A percentile compares a stretch with the other conserved stretches of the same genome.
phyloP scores from a whole-genome alignment of 1,284 basidiomycete genomes.

The Heterobasidion parviporum region DNA sequence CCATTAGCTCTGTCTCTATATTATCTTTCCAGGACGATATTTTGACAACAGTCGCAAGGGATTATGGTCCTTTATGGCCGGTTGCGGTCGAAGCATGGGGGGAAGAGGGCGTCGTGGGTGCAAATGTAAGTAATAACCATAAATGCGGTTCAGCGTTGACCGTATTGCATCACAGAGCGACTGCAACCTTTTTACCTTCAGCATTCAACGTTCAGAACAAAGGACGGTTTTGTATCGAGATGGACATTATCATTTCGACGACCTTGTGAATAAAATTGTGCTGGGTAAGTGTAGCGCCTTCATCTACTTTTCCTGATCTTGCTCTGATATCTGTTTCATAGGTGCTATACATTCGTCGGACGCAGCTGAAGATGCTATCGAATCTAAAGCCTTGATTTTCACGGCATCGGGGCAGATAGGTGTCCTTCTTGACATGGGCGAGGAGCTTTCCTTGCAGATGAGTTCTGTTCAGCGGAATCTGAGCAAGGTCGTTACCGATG shows the following conservation, averaged over 20 bases:
- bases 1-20: slow-evolving; percentile 74
- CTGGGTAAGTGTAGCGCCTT: slow-evolving; percentile 31
- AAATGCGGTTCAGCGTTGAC: neutral
- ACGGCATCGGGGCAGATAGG: slow-evolving; percentile 79
- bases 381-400: slow-evolving; percentile 67
- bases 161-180: slow-evolving; percentile 41
- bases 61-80: slow-evolving; percentile 74
- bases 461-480: slow-evolving; percentile 77
- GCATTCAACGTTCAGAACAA: slow-evolving; percentile 33
- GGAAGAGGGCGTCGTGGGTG: slow-evolving; percentile 56
- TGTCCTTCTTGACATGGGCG: slow-evolving; percentile 59
- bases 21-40: slow-evolving; percentile 29
- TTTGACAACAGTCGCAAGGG: slow-evolving; percentile 60
- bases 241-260: slow-evolving; percentile 62
- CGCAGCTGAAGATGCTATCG: slow-evolving; percentile 26
- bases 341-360: slow-evolving; percentile 35
- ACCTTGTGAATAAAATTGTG: slow-evolving; percentile 63
- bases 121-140: slow-evolving; percentile 49
- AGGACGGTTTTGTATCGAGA: slow-evolving; percentile 44
- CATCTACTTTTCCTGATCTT: neutral
- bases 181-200: slow-evolving; percentile 71
- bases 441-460: slow-evolving; percentile 51
- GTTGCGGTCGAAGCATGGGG: slow-evolving; percentile 48
- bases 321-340: slow-evolving; percentile 12
- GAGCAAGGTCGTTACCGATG: slow-evolving; percentile 41